Percentiles rank a stretch among this genome's conserved stretches.
These are phyloP conservation scores for Pichia sp. DNA, from an alignment of 1,139 yeast species.

Conservation along the genomic window DNA sequence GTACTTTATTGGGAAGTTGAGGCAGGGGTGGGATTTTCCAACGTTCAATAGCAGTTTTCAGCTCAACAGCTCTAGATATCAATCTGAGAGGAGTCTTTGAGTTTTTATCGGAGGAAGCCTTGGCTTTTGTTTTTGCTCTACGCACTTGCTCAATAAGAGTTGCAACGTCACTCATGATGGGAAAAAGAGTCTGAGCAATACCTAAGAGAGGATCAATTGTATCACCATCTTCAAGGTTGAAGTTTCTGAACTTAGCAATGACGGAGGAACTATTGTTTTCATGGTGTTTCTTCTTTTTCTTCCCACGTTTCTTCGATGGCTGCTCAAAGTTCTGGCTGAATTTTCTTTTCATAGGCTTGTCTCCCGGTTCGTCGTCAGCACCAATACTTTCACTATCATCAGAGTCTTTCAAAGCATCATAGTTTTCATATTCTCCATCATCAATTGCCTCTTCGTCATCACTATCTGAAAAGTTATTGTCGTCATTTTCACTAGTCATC, in stretches of 20 bases:
- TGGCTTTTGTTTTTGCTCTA: conserved; percentile 22
- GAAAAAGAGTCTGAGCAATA: conserved; percentile 59
- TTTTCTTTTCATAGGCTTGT: conserved; percentile 6
- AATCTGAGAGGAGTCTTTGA: conserved; percentile 41
- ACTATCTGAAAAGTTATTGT: conserved; percentile 19
- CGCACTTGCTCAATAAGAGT: conserved; percentile 50
- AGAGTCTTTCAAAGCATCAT: background rate
- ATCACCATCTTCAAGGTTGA: conserved; percentile 27
- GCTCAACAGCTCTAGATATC: conserved; percentile 52
- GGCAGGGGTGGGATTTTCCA: conserved; percentile 49
- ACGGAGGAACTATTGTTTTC: conserved; percentile 23
- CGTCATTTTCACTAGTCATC: conserved; percentile 52
- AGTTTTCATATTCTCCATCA: background rate
- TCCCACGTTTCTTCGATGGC: background rate
- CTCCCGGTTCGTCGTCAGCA: background rate
- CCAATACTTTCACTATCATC: conserved; percentile 3
- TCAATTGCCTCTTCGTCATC: conserved; percentile 12
- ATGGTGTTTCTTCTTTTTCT: conserved; percentile 12
- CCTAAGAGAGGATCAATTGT: conserved; percentile 63
- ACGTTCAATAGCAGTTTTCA: conserved; percentile 45
- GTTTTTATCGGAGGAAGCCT: background rate
- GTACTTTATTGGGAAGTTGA: conserved; percentile 32
- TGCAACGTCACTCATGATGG: conserved; percentile 61
- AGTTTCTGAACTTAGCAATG: conserved; percentile 30
- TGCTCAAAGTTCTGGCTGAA: background rate